Conservation (phyloP, 2,329 filamentous ascomycete species). For the Monosporascus sp. region DNA sequence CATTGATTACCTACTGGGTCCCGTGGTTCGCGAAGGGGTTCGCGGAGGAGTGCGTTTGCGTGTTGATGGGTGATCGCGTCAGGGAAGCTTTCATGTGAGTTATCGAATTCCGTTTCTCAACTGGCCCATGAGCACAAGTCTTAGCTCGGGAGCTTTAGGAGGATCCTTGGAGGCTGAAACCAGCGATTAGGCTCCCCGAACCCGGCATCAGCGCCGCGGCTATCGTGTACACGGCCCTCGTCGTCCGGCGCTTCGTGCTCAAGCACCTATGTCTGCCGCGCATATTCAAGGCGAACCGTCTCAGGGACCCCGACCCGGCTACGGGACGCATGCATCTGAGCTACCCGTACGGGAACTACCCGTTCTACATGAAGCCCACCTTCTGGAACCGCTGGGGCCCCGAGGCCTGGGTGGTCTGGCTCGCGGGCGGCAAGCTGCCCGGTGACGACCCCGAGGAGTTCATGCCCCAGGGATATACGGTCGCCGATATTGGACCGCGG, state of each 20-base stretch:
- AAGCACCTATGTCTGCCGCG: slow-evolving; percentile 59
- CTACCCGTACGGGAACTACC: slow-evolving; percentile 53
- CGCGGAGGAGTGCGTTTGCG: slow-evolving; percentile 46
- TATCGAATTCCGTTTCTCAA: not conserved
- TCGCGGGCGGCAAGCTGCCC: slow-evolving; percentile 41
- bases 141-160: no score
- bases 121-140: no score
- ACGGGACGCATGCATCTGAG: slow-evolving; percentile 46
- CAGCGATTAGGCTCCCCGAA: slow-evolving; percentile 34
- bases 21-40: slow-evolving; percentile 41
- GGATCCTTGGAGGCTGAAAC: no score
- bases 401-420: slow-evolving; percentile 41
- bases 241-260: slow-evolving; percentile 48
- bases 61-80: slow-evolving; percentile 60
- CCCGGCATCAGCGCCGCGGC: slow-evolving; percentile 32
- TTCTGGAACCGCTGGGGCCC: slow-evolving; percentile 60
- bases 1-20: slow-evolving; percentile 54
- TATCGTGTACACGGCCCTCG: slow-evolving; percentile 43
- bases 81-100: slow-evolving; percentile 61
- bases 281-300: slow-evolving; percentile 30
- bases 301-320: slow-evolving; percentile 46
- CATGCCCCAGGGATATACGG: slow-evolving; percentile 46
- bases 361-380: slow-evolving; percentile 59
- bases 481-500: slow-evolving; percentile 59
- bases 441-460: slow-evolving; percentile 35